These are phyloP conservation scores for Rhododendron molle DNA, from an alignment of 148 eudicot genomes.

Conservation along the genomic window DNA sequence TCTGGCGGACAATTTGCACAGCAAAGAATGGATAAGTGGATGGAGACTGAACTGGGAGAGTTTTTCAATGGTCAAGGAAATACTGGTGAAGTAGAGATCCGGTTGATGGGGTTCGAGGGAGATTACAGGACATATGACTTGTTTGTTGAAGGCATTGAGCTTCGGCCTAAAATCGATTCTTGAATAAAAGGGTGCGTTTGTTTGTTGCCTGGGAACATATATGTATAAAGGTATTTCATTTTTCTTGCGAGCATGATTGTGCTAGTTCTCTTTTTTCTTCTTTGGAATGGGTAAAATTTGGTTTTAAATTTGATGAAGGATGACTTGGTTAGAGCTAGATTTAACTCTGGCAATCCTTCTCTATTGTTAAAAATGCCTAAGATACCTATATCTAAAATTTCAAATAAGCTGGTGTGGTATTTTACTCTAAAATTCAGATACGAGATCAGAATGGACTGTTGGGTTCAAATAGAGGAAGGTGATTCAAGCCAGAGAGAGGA, in stretches of 20 bases:
- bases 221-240: background rate
- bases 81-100: slow-evolving; percentile 35
- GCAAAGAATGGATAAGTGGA: slow-evolving; percentile 54
- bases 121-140: slow-evolving; percentile 49
- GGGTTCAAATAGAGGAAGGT: too few species aligned
- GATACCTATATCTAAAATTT: too few species aligned
- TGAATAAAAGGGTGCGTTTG: background rate
- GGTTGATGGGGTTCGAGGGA: slow-evolving; percentile 31
- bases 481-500: too few species aligned
- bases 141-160: slow-evolving; percentile 57
- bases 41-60: slow-evolving; percentile 56
- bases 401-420: too few species aligned
- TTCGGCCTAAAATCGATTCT: slow-evolving; percentile 35
- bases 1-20: slow-evolving; percentile 15
- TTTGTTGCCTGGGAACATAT: background rate
- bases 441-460: too few species aligned
- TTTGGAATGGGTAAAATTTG: too few species aligned
- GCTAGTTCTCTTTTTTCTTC: too few species aligned
- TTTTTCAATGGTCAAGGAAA: slow-evolving; percentile 18
- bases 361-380: too few species aligned
- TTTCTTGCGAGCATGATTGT: background rate
- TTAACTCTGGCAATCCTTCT: too few species aligned
- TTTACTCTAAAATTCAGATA: too few species aligned
- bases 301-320: too few species aligned
- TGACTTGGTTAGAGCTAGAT: too few species aligned